Conservation (phyloP, 768 basidiomycete genomes). For the Suillus subalutaceus region DNA sequence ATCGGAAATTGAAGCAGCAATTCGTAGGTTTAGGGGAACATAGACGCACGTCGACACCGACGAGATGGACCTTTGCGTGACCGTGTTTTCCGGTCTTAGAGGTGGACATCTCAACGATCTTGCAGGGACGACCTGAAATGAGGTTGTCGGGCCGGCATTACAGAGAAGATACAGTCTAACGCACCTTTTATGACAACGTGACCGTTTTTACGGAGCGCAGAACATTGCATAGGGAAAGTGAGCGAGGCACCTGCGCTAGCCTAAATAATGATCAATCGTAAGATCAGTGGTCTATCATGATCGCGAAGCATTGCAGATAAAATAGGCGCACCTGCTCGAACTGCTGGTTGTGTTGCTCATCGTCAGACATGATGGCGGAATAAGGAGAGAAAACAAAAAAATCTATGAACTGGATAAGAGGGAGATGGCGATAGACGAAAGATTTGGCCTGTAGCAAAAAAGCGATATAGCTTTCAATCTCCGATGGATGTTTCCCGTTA, state of each 20-base stretch:
- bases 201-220: conserved; percentile 90
- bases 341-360: conserved; percentile 83
- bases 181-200: conserved; percentile 95
- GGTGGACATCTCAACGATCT: conserved; percentile 99
- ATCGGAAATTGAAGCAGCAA: conserved; percentile 17
- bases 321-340: conserved; percentile 72
- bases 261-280: conserved; percentile 39
- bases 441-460: conserved; percentile 18
- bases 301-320: conserved; percentile 12
- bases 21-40: conserved; percentile 5
- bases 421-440: conserved; percentile 19
- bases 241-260: conserved; percentile 73
- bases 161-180: neutral
- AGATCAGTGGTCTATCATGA: conserved; percentile 20
- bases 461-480: conserved; percentile 40
- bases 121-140: conserved; percentile 83
- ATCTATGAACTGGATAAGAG: conserved; percentile 32
- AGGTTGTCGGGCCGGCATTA: conserved; percentile 11
- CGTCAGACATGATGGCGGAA: conserved; percentile 75
- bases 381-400: conserved; percentile 19
- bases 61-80: conserved; percentile 98
- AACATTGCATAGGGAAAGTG: conserved; percentile 93
- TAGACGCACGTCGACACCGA: conserved; percentile 88
- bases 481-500: conserved; percentile 31
- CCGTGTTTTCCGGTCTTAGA: conserved; percentile 99